Percentiles rank a stretch among this genome's conserved stretches.
Conservation (phyloP, 78 protist genomes). For the Diacronema lutheri region DNA sequence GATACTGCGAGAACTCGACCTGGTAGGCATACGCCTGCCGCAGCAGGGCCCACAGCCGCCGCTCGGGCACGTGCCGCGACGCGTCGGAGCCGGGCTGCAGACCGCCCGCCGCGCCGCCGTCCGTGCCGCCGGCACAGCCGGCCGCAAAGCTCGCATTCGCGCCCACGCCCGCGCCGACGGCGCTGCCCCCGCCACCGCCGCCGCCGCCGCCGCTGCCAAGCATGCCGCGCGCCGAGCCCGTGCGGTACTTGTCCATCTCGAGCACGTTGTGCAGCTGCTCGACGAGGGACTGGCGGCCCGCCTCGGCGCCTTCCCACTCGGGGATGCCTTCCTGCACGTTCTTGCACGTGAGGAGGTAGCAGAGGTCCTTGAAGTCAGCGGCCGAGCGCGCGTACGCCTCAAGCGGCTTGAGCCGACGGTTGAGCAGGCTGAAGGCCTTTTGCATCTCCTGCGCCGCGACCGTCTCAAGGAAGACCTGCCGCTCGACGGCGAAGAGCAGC, state of each 20-base stretch:
- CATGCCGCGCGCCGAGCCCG: too few relatives aligned
- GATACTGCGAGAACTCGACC: slow-evolving; percentile 64
- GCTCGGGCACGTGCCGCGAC: background rate
- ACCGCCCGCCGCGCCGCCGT: too few relatives aligned
- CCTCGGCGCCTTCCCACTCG: slow-evolving; percentile 57
- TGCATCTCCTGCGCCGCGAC: slow-evolving; percentile 65
- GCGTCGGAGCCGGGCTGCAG: background rate
- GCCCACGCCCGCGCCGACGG: background rate
- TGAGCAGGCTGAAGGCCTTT: slow-evolving; percentile 50
- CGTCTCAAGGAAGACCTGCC: slow-evolving; percentile 77
- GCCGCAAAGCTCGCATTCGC: too few relatives aligned
- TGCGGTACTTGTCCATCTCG: slow-evolving; percentile 22
- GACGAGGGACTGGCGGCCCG: slow-evolving; percentile 46
- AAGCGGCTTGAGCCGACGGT: slow-evolving; percentile 71
- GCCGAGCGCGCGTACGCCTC: slow-evolving; percentile 54
- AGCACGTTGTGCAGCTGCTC: slow-evolving; percentile 34
- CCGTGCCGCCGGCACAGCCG: too few relatives aligned
- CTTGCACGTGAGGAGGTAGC: slow-evolving; percentile 67
- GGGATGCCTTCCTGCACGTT: slow-evolving; percentile 53
- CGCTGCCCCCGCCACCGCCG: too few relatives aligned
- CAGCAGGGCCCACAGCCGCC: slow-evolving; percentile 37
- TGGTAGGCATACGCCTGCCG: slow-evolving; percentile 79
- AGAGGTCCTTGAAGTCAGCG: slow-evolving; percentile 71
- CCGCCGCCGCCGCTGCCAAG: too few relatives aligned
- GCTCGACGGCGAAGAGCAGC: slow-evolving; percentile 69